Evolutionary conservation across 1,284 basidiomycete genomes (phyloP).

Genomic region (Trametes polyzona): DNA sequence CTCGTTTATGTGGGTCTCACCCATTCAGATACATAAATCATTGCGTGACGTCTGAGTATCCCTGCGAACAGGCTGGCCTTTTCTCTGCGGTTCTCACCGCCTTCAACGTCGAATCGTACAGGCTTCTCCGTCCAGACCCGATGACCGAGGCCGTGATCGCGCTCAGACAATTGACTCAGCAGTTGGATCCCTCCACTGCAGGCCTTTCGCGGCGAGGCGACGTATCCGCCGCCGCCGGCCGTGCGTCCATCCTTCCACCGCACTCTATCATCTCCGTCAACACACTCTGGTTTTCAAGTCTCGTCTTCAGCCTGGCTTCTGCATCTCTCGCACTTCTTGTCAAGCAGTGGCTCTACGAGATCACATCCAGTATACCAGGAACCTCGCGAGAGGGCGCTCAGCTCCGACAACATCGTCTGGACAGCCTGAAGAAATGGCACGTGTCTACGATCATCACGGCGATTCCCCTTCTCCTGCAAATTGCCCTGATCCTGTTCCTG

Average conservation of each 20-base stretch:
- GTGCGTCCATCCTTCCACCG: not conserved
- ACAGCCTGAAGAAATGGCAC: conserved; percentile 4
- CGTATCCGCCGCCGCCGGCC: not conserved
- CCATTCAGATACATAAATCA: too few relatives aligned
- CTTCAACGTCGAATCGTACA: conserved; percentile 5
- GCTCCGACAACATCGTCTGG: conserved; percentile 9
- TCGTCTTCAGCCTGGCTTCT: conserved; percentile 64
- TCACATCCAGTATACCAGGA: not conserved
- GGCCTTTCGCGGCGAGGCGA: not conserved
- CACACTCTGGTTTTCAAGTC: conserved; percentile 65
- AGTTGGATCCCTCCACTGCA: not conserved
- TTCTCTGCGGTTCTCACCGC: conserved; percentile 13
- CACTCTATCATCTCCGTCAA: conserved; percentile 52
- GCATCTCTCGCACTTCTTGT: conserved; percentile 14
- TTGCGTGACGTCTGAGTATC: not conserved
- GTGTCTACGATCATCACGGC: conserved; percentile 4
- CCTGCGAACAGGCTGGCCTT: conserved; percentile 2
- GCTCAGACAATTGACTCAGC: not conserved
- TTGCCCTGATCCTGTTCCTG: conserved; percentile 14
- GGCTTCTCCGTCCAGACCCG: not conserved
- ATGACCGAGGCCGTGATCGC: not conserved
- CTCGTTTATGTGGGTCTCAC: conserved; percentile 4
- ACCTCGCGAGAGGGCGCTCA: conserved; percentile 2
- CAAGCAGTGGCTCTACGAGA: conserved; percentile 25
- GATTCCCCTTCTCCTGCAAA: conserved; percentile 12